Percentiles rank a stretch among this genome's conserved stretches.
Conservation (phyloP, 345 rosid genomes). For the Salix exigua region DNA sequence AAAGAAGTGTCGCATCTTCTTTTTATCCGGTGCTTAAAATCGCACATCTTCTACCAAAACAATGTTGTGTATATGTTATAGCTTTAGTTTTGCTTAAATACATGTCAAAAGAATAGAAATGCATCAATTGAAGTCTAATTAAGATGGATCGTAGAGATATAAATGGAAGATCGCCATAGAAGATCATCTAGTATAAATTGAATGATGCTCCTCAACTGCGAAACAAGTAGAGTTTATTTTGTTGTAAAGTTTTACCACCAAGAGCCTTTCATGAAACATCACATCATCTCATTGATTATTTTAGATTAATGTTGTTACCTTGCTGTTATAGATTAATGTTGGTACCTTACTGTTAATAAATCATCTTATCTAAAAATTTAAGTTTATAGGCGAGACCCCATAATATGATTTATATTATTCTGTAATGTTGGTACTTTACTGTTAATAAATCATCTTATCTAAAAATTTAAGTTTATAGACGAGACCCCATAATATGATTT, state of each 20-base stretch:
- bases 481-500: too few relatives aligned
- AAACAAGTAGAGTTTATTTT: background rate
- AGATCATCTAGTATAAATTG: background rate
- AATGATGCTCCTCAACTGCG: background rate
- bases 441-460: too few relatives aligned
- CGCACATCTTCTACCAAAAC: background rate
- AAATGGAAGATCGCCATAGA: background rate
- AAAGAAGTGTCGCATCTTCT: background rate
- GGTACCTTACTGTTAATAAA: too few relatives aligned
- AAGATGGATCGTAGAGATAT: background rate
- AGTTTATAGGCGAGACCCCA: too few relatives aligned
- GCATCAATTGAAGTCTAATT: background rate
- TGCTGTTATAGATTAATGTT: too few relatives aligned
- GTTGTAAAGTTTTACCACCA: too few relatives aligned
- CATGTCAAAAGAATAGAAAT: background rate
- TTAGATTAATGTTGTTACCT: background rate
- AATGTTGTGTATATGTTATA: background rate
- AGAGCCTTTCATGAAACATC: background rate
- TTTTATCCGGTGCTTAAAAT: background rate
- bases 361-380: too few relatives aligned
- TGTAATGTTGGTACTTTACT: too few relatives aligned
- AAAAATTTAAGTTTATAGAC: too few relatives aligned
- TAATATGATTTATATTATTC: too few relatives aligned
- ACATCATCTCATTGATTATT: background rate
- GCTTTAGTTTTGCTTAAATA: background rate